phyloP scores from a whole-genome alignment of 139 green algal species.

The Nannochloris sp. region DNA sequence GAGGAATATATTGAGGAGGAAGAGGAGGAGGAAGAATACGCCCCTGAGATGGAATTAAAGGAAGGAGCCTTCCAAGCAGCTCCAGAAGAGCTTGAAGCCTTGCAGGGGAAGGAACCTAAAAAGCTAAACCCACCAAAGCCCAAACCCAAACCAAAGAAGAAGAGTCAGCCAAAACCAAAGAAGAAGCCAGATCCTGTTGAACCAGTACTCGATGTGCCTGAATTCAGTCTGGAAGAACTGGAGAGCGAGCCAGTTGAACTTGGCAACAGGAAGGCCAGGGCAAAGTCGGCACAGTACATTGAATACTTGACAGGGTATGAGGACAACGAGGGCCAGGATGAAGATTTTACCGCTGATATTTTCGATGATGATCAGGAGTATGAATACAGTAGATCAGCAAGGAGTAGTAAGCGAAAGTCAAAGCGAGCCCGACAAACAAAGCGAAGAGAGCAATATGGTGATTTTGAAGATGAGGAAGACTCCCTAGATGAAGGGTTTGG shows the following conservation, averaged over 20 bases:
- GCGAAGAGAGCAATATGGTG: conserved; percentile 1
- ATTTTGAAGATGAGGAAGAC: background rate
- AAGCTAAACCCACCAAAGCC: conserved; percentile 7
- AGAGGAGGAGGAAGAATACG: conserved; percentile 3
- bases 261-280: background rate
- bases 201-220: background rate
- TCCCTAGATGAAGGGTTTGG: background rate
- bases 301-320: background rate
- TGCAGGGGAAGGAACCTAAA: background rate
- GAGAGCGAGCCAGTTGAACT: background rate
- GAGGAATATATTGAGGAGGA: conserved; percentile 2
- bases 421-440: background rate
- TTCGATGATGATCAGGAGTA: too few relatives aligned
- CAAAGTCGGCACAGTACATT: background rate
- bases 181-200: conserved; percentile 1
- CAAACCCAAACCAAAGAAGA: background rate
- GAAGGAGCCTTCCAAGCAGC: background rate
- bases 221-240: background rate
- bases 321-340: background rate
- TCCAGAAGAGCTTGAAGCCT: background rate
- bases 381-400: too few relatives aligned
- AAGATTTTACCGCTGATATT: background rate
- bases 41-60: background rate
- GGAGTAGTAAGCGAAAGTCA: background rate
- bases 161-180: conserved; percentile 1